Conservation (phyloP, 75 land plant species). For the Sequoiadendron giganteum region DNA sequence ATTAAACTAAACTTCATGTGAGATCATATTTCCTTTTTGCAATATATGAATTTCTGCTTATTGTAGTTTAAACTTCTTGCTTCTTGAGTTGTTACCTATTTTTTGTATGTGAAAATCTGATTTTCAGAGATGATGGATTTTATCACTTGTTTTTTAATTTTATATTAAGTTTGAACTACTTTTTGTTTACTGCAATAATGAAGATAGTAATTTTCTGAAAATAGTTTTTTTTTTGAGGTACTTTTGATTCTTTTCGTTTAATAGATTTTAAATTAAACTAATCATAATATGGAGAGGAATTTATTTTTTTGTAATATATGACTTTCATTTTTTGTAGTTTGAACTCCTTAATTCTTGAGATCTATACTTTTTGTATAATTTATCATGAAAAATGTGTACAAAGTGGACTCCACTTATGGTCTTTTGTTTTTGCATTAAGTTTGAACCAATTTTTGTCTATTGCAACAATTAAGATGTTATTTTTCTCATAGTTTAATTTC, state of each 20-base stretch:
- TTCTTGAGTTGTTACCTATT: background rate
- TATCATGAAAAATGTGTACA: no score
- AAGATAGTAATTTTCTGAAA: background rate
- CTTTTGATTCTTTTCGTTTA: background rate
- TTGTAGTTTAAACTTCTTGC: background rate
- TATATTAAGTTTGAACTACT: background rate
- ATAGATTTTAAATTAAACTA: background rate
- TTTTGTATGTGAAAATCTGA: background rate
- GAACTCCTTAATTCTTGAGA: no score
- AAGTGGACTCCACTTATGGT: background rate
- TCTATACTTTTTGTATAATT: no score
- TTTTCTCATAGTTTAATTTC: background rate
- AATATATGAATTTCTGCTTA: no score
- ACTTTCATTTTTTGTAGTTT: no score
- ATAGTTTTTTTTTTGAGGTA: no score
- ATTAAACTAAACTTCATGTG: no score
- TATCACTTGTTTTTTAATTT: background rate
- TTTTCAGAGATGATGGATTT: background rate
- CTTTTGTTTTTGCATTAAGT: background rate
- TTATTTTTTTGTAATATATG: background rate
- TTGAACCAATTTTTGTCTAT: background rate
- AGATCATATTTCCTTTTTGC: no score
- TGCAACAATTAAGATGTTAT: background rate
- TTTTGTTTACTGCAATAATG: background rate
- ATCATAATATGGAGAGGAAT: background rate